Percentiles rank a stretch among this genome's conserved stretches.
Conservation (phyloP, 2,329 filamentous ascomycete species). For the Pseudocercospora macadamiae region DNA sequence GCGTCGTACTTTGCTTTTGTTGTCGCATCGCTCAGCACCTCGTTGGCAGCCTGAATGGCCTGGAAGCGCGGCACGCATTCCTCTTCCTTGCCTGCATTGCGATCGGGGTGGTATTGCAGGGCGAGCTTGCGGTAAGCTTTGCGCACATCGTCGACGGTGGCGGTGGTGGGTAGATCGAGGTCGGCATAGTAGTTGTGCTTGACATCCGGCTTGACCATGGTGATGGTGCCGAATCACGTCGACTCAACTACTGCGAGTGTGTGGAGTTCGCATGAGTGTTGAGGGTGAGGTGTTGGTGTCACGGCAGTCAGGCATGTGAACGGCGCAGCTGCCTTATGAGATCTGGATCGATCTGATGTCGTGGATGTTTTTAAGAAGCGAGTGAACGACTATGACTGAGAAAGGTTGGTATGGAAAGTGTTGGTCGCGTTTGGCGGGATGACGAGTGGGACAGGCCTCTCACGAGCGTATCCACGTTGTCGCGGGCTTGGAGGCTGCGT, state of each 20-base stretch:
- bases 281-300: constrained; percentile 10
- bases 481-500: not conserved
- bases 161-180: constrained; percentile 69
- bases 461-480: not conserved
- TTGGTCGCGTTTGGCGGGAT: not conserved
- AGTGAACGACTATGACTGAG: not conserved
- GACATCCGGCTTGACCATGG: constrained; percentile 41
- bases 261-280: constrained; percentile 14
- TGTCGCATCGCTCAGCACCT: constrained; percentile 68
- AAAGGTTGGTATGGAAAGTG: not conserved
- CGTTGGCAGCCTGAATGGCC: constrained; percentile 82
- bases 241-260: constrained; percentile 13
- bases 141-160: constrained; percentile 75
- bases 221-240: constrained; percentile 23
- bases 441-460: not conserved
- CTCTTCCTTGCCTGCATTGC: constrained; percentile 79
- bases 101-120: constrained; percentile 84
- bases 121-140: constrained; percentile 86
- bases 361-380: not conserved
- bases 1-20: constrained; percentile 64
- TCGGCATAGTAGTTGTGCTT: constrained; percentile 63
- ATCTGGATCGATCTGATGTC: not conserved
- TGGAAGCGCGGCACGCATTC: constrained; percentile 84
- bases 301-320: constrained; percentile 20
- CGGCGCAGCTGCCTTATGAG: not conserved